Percentiles rank a stretch among this genome's conserved stretches.
These are phyloP conservation scores for Penicillium pancosmium DNA, from an alignment of 495 filamentous ascomycete species.

Conservation along the genomic window DNA sequence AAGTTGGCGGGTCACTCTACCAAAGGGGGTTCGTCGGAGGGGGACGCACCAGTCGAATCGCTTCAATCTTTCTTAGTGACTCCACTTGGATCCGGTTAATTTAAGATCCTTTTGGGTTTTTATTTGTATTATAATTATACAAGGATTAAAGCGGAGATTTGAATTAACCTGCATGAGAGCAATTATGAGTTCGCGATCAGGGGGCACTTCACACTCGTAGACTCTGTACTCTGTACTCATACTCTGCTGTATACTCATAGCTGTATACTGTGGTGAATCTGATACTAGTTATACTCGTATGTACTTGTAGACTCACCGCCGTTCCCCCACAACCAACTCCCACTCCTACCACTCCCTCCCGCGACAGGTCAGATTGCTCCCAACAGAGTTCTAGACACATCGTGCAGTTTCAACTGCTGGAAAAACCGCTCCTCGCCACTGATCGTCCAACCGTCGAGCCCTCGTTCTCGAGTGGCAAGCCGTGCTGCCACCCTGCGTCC, in stretches of 20 bases:
- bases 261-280: too few relatives aligned
- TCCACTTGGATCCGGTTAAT: slow-evolving; percentile 13
- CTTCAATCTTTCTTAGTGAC: not conserved
- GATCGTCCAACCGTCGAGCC: not conserved
- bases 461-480: slow-evolving; percentile 1
- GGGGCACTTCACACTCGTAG: too few relatives aligned
- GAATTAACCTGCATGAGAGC: too few relatives aligned
- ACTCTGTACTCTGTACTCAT: too few relatives aligned
- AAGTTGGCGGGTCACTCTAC: slow-evolving; percentile 3
- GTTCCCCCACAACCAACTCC: too few relatives aligned
- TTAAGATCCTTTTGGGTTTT: too few relatives aligned
- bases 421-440: not conserved
- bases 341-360: not conserved
- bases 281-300: too few relatives aligned
- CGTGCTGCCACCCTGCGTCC: not conserved
- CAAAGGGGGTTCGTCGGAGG: slow-evolving; percentile 19
- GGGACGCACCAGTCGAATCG: not conserved
- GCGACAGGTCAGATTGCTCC: not conserved
- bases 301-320: too few relatives aligned
- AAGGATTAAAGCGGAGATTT: too few relatives aligned
- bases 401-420: not conserved
- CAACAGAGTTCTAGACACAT: not conserved
- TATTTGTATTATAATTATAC: too few relatives aligned
- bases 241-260: too few relatives aligned
- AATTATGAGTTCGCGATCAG: too few relatives aligned